phyloP scores from a whole-genome alignment of 2,329 filamentous ascomycete genomes.

The Lanzia echinophila region DNA sequence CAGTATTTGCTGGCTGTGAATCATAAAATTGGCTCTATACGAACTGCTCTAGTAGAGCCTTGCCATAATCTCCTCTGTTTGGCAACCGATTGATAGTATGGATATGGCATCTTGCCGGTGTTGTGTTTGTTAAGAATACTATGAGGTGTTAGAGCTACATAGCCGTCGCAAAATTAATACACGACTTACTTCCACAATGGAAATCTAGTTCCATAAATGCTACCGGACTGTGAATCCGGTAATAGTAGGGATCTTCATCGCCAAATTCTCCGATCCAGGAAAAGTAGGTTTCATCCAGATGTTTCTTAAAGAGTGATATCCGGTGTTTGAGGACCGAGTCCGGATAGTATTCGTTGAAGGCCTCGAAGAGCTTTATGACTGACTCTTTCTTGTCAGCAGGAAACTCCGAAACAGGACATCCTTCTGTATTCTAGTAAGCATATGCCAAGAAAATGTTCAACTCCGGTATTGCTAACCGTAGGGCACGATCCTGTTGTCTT shows the following conservation, averaged over 20 bases:
- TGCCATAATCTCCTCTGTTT: conserved; percentile 71
- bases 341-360: conserved; percentile 66
- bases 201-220: conserved; percentile 73
- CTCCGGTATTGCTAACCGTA: conserved; percentile 33
- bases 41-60: conserved; percentile 24
- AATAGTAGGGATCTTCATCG: conserved; percentile 68
- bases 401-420: conserved; percentile 49
- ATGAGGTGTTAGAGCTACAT: conserved; percentile 3
- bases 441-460: not conserved
- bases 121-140: conserved; percentile 66
- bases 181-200: conserved; percentile 51
- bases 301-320: conserved; percentile 45
- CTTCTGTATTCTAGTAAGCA: conserved; percentile 37
- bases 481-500: conserved; percentile 70
- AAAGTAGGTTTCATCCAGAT: conserved; percentile 68
- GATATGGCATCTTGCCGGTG: conserved; percentile 73
- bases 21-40: not conserved
- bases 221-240: conserved; percentile 69
- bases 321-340: conserved; percentile 45
- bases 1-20: too few relatives aligned
- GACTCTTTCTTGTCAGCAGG: conserved; percentile 42
- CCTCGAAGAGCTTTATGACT: conserved; percentile 51
- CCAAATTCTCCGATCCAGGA: conserved; percentile 69
- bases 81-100: conserved; percentile 68
- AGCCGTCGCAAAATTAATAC: not conserved